Conservation (phyloP, 148 eudicot species). For the Rhododendron williamsianum region DNA sequence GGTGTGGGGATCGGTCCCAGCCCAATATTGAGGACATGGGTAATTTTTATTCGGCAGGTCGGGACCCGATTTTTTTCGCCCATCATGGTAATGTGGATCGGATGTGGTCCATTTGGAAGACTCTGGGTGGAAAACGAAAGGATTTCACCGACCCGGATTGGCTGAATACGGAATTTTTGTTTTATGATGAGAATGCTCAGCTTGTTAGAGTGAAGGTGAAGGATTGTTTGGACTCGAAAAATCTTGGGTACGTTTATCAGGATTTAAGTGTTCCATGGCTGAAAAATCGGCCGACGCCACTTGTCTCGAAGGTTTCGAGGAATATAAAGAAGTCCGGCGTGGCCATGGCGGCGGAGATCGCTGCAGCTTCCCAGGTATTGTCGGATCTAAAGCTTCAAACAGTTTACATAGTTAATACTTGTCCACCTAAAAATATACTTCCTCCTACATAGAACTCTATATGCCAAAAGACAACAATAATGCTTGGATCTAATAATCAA, state of each 20-base stretch:
- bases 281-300: conserved; percentile 31
- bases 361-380: not conserved
- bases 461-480: no score
- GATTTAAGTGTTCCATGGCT: conserved; percentile 56
- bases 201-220: conserved; percentile 47
- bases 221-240: conserved; percentile 53
- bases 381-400: not conserved
- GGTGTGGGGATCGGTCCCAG: conserved; percentile 63
- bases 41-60: conserved; percentile 70
- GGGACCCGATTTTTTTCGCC: conserved; percentile 68
- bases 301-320: conserved; percentile 22
- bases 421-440: not conserved
- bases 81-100: conserved; percentile 75
- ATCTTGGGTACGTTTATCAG: conserved; percentile 64
- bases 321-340: conserved; percentile 27
- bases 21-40: conserved; percentile 79
- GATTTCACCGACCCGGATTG: conserved; percentile 65
- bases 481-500: no score
- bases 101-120: conserved; percentile 74
- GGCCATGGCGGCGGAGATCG: conserved; percentile 19
- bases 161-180: conserved; percentile 48
- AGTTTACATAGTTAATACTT: not conserved
- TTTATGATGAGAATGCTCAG: conserved; percentile 74
- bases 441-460: no score
- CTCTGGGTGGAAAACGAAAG: conserved; percentile 37